These are phyloP conservation scores for Verticillium zaregamsianum DNA, from an alignment of 2,329 filamentous ascomycete genomes.

Conservation along the genomic window DNA sequence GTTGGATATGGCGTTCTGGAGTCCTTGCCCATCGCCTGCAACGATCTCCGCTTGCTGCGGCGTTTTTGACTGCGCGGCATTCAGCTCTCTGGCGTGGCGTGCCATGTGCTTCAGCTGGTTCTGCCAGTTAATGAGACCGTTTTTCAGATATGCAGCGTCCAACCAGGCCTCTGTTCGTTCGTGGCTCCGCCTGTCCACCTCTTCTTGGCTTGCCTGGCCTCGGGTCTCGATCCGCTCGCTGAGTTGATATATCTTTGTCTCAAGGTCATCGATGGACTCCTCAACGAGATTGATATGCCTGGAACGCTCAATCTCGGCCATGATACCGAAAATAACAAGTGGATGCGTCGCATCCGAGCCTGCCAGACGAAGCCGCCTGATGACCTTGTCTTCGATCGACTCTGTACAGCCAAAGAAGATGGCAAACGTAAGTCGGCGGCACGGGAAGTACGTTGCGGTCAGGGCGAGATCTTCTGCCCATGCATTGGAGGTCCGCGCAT, in stretches of 20 bases:
- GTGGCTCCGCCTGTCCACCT: constrained; percentile 4
- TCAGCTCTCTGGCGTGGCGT: constrained; percentile 10
- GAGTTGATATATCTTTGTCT: constrained; percentile 17
- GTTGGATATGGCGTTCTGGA: background rate
- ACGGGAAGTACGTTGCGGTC: constrained; percentile 19
- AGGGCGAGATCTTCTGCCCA: constrained; percentile 21
- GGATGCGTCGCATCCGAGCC: constrained; percentile 16
- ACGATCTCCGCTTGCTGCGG: background rate
- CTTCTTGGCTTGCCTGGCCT: constrained; percentile 1
- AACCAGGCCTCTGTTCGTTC: constrained; percentile 18
- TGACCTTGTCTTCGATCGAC: constrained; percentile 11
- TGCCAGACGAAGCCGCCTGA: constrained; percentile 8
- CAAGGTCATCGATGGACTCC: constrained; percentile 15
- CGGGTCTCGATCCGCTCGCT: constrained; percentile 3
- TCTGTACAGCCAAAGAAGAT: constrained; percentile 18
- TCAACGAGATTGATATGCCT: constrained; percentile 17
- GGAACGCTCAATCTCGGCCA: constrained; percentile 23
- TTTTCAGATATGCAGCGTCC: constrained; percentile 18
- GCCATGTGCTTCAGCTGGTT: constrained; percentile 17
- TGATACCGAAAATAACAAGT: constrained; percentile 22
- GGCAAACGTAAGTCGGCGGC: constrained; percentile 14
- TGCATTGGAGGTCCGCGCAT: constrained; percentile 19
- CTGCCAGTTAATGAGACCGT: constrained; percentile 20
- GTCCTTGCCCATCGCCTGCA: background rate
- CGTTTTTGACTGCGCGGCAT: background rate